A percentile compares a stretch with the other conserved stretches of the same genome.
phyloP scores from a whole-genome alignment of 208 protist genomes.

The Acanthamoeba polyphaga region DNA sequence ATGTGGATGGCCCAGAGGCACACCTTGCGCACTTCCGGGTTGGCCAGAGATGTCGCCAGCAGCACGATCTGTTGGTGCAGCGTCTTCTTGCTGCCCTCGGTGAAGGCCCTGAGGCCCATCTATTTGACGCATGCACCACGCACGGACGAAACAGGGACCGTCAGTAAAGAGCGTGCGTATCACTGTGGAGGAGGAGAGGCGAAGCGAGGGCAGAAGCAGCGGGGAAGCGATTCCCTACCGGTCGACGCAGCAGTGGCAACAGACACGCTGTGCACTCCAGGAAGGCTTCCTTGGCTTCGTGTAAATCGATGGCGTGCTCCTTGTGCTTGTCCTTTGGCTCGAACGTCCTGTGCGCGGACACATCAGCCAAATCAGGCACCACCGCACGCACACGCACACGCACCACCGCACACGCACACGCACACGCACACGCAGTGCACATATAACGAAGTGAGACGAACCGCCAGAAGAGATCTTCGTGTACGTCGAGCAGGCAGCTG shows the following conservation, averaged over 20 bases:
- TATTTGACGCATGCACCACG: background rate
- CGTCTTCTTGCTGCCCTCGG: conserved; percentile 33
- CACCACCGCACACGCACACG: no score
- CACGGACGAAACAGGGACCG: background rate
- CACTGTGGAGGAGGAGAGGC: background rate
- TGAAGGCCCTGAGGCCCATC: conserved; percentile 10
- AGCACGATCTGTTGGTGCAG: background rate
- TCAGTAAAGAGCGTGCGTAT: background rate
- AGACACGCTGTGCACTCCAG: conserved; percentile 5
- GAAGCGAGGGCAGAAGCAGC: background rate
- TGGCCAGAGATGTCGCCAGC: conserved; percentile 2
- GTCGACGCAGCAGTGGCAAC: background rate
- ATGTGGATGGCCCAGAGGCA: conserved; percentile 12
- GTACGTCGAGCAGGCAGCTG: conserved; percentile 13
- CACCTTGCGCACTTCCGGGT: background rate
- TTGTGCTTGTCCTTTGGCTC: conserved; percentile 49
- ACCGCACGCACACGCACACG: no score
- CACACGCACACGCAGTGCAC: no score
- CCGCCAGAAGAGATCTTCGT: conserved; percentile 66
- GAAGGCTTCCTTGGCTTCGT: conserved; percentile 29
- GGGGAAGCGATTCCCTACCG: background rate
- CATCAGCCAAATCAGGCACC: background rate
- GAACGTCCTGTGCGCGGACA: background rate
- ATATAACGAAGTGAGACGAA: background rate
- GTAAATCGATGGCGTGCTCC: background rate